Conservation (phyloP, 192 early-diverging fungal species). For the Gaertneriomyces sp. region DNA sequence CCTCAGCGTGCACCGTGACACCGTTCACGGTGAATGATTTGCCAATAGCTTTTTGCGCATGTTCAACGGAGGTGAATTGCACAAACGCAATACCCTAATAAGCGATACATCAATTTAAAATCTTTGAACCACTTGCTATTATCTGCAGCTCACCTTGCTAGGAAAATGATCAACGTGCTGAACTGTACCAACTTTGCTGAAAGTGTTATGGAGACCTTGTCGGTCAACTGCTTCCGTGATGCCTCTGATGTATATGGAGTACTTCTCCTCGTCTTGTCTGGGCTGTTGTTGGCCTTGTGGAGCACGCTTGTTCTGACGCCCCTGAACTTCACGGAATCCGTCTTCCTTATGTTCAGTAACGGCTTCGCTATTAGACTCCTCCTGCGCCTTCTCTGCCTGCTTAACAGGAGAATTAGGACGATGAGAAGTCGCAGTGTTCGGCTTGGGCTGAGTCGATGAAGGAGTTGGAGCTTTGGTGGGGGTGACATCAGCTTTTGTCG, state of each 20-base stretch:
- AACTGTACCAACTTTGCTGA: slow-evolving; percentile 58
- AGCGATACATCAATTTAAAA: background rate
- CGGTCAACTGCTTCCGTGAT: slow-evolving; percentile 50
- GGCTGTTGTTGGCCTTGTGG: slow-evolving; percentile 16
- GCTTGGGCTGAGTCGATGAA: slow-evolving; percentile 2
- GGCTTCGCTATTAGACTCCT: slow-evolving; percentile 8
- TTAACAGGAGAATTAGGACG: slow-evolving; percentile 23
- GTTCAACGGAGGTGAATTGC: slow-evolving; percentile 62
- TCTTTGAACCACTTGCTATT: background rate
- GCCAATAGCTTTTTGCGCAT: slow-evolving; percentile 61
- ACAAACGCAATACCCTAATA: slow-evolving; percentile 55
- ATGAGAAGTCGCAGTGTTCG: slow-evolving; percentile 1
- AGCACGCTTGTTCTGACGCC: slow-evolving; percentile 32
- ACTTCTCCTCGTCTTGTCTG: slow-evolving; percentile 37
- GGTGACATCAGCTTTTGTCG: slow-evolving; percentile 33
- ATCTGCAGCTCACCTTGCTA: slow-evolving; percentile 39
- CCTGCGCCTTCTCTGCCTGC: slow-evolving; percentile 5
- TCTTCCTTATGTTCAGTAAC: slow-evolving; percentile 24
- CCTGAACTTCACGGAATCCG: slow-evolving; percentile 37
- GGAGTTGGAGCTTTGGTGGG: slow-evolving; percentile 45
- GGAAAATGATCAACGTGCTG: slow-evolving; percentile 53
- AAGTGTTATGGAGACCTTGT: slow-evolving; percentile 51
- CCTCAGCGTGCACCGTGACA: slow-evolving; percentile 46
- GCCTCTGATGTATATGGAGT: slow-evolving; percentile 63
- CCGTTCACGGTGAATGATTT: slow-evolving; percentile 47